These are phyloP conservation scores for Phialocephala sp. DNA, from an alignment of 2,329 filamentous ascomycete species.

Conservation along the genomic window DNA sequence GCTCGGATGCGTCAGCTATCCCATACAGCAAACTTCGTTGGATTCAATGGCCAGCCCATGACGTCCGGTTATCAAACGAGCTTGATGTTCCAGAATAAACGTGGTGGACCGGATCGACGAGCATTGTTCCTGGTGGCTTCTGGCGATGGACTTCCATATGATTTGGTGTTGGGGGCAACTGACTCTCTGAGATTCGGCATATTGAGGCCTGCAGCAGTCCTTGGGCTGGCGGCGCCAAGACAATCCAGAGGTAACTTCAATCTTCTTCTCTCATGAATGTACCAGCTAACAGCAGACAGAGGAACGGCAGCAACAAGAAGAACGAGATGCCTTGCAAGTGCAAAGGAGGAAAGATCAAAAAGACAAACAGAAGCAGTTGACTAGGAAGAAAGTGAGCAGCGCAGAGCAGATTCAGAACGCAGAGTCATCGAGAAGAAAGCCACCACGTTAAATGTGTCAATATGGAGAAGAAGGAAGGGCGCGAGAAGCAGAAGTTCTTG, in stretches of 20 bases:
- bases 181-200: background rate
- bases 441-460: background rate
- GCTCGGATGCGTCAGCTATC: background rate
- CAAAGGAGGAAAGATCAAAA: constrained; percentile 2
- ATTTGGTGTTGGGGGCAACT: background rate
- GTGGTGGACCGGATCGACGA: background rate
- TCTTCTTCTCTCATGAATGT: background rate
- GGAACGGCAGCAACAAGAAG: background rate
- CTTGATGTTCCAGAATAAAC: background rate
- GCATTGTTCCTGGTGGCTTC: background rate
- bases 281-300: background rate
- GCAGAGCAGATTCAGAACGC: background rate
- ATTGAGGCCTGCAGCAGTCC: background rate
- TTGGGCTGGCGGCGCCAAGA: background rate
- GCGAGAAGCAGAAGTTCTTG: background rate
- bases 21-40: background rate
- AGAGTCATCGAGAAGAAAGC: background rate
- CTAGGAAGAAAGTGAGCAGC: background rate
- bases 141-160: background rate
- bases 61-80: background rate
- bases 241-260: background rate
- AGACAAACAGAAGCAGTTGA: background rate
- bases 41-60: constrained; percentile 3
- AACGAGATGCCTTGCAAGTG: background rate
- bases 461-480: background rate